Evolutionary conservation across 2,329 filamentous ascomycete species (phyloP), one percentile per base, ranked within the genome.

Genomic region (Berkeleyomyces rouxiae): DNA sequence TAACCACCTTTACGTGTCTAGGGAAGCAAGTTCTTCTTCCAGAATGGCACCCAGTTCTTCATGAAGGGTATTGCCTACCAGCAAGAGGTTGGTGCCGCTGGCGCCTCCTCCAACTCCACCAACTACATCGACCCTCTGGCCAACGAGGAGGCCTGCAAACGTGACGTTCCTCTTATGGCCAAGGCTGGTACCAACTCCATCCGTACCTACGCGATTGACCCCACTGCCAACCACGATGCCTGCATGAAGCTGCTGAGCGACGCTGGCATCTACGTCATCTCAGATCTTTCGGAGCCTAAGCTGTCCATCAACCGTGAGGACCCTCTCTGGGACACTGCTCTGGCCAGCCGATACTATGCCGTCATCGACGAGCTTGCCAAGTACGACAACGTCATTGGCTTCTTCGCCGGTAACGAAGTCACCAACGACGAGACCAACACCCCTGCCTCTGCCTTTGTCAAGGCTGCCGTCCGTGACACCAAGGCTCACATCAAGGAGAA

Each of bases 391-490:
- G 85, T 89, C 60, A 84, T 99, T 67, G 93, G 93, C 70, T 99
- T 97, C 85, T 97, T 99, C 74, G 92, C 91, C 68, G 93, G 93
- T 72, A 99, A 99, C 76, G 93, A 99, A 77, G 93, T 99, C 66
- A 86, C 90, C 69, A 95, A 96, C 79, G 82, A 85, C 70, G 79
- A 80, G 68, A 91, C 86, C 81, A 96, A 96, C 82, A 97, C 92
- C 59, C 77, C 82, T 66, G 89, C 92, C 59, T 93, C 89, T 66
- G 90, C 92, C 68, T 99, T 87, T 73, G 93, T 99, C 76, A 99
- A 97, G 83, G 93, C 92, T 66, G 91, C 93, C 66, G 90, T 97
- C 67, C 91, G 93, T 71, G 93, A 99, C 74, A 90, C 83, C 77
- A 99, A 99, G 84, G 79, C 83, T 66, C 93, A 97, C 79, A 96